A percentile compares a stretch with the other conserved stretches of the same genome.
Evolutionary conservation across 257 asterid species (phyloP).

Genomic region (Gardenia jasminoides): DNA sequence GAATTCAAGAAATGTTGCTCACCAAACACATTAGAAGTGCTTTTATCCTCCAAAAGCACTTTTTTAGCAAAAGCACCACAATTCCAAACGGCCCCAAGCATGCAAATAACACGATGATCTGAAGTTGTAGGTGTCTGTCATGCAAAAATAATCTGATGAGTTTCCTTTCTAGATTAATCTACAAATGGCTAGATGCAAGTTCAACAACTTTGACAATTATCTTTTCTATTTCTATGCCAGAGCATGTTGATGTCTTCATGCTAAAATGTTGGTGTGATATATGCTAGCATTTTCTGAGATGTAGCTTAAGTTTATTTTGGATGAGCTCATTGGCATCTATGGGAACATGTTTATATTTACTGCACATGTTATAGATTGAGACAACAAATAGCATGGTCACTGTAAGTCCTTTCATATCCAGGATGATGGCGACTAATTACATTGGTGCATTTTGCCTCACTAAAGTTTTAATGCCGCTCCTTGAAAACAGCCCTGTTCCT

Average conservation of each 20-base stretch:
- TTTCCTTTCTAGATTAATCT: background rate
- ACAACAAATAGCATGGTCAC: background rate
- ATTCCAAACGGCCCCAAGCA: background rate
- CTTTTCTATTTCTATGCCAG: background rate
- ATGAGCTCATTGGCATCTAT: background rate
- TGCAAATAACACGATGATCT: background rate
- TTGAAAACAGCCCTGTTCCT: constrained; percentile 62
- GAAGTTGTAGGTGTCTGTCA: background rate
- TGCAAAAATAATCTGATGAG: background rate
- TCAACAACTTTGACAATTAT: background rate
- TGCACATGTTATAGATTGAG: background rate
- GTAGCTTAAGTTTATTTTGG: background rate
- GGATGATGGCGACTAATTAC: constrained; percentile 92
- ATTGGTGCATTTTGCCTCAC: constrained; percentile 86
- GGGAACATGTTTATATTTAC: background rate
- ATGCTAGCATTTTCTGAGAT: background rate
- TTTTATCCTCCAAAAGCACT: too few relatives aligned
- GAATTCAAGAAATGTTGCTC: too few relatives aligned
- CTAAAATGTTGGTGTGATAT: background rate
- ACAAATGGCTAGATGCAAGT: background rate
- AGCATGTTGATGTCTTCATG: background rate
- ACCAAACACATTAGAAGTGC: too few relatives aligned
- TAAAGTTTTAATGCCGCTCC: constrained; percentile 66
- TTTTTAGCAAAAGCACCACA: too few relatives aligned
- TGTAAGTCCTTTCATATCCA: constrained; percentile 27